Evolutionary conservation across 306 rosid species (phyloP).

Genomic region (Ziziphus jujuba): DNA sequence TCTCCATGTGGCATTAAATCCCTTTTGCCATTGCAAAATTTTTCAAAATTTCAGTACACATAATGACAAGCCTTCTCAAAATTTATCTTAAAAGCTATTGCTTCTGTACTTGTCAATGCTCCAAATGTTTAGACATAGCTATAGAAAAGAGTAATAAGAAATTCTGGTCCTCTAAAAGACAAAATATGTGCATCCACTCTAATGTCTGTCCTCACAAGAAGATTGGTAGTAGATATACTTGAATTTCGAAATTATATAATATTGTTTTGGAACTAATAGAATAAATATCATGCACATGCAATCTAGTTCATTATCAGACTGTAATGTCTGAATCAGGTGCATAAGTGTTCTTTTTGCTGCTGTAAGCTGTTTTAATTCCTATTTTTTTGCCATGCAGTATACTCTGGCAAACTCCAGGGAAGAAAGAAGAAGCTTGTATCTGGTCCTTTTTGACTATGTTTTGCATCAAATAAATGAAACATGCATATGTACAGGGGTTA

Average conservation of each 20-base stretch:
- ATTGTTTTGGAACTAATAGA: too few relatives aligned
- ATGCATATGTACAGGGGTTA: constrained; percentile 62
- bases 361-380: constrained; percentile 2
- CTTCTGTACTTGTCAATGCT: neutral
- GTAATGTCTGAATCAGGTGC: neutral
- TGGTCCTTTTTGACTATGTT: constrained; percentile 90
- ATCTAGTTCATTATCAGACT: neutral
- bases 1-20: too few relatives aligned
- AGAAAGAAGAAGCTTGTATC: constrained; percentile 83
- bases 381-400: constrained; percentile 59
- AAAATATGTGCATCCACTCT: neutral
- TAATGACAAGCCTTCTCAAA: too few relatives aligned
- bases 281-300: too few relatives aligned
- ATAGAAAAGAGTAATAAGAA: neutral
- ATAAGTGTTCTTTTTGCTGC: neutral
- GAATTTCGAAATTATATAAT: neutral
- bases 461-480: constrained; percentile 83
- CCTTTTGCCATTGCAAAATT: too few relatives aligned
- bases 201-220: neutral
- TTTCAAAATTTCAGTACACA: too few relatives aligned
- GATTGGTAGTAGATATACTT: neutral
- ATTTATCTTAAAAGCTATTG: too few relatives aligned
- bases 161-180: neutral
- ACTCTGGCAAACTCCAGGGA: constrained; percentile 85
- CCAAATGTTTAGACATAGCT: constrained; percentile 6